Base-by-base conservation (phyloP, 2,329 filamentous ascomycete genomes). In the Epichloe aotearoae region DNA sequence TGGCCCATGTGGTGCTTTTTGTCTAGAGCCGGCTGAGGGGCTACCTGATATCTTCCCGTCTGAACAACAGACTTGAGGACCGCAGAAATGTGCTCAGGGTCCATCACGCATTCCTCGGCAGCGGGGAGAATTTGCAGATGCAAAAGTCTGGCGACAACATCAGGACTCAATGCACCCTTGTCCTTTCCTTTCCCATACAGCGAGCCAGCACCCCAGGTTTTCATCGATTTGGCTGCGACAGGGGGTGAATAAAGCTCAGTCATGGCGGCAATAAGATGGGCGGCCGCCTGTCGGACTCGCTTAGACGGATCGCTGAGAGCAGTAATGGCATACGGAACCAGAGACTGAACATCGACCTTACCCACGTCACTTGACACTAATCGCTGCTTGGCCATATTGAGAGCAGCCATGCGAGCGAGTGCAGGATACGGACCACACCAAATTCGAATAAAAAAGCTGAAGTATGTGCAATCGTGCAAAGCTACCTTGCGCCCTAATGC, bases 71-170 rank as follows among this genome's bases (percentile, higher is more conserved):
- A 58, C 44, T 69, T 68, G 5, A 95, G 64, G 2, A 83, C 75
- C 19, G 78, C 77, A 26, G 76, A 70, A 43, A 95, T 74, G 54
- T 93, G 83, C 30, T 76, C 78, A 4, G 80, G 71, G 61, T 97
- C 89, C 57, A 96, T 78, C 3, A 91, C 75, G 60, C 84, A 94
- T 66, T 96, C 93, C 66, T 96, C 90, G 10, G 95, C 69, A 2
- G 77, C 79, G 0, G 87, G 87, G 19, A 88, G 65, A n/a, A 96
- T 67, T 38, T 85, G 73, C 19, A 79, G 73, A 19, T 79, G 74
- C 1, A 93, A 61, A 19, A 94, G 66, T 52, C 79, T 82, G 42
- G 75, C 69, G 2, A 71, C 70, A 50, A 83, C 75, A 23, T 82
- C 75, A 1, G 69, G 61, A 3, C 76, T 66, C 50, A 94, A 71